Base-by-base conservation (phyloP, 73 alveolate species). In the Stentor coeruleus region DNA sequence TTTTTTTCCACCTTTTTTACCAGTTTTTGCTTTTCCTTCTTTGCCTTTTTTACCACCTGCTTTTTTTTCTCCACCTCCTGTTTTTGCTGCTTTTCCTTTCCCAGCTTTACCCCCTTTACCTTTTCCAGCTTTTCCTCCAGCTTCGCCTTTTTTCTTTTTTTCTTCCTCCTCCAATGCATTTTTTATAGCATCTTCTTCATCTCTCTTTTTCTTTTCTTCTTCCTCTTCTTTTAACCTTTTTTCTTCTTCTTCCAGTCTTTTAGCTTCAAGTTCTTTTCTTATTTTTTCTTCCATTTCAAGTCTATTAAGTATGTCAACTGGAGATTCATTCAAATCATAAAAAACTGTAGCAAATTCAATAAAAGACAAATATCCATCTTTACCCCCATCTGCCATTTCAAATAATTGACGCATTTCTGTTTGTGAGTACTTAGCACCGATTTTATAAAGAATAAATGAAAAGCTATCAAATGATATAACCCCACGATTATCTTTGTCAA, bases 11-110 rank as follows among this genome's bases (percentile, higher is more conserved):
- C n/a, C 1, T 66, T 31, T 66, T 40, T 66, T 66, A 28, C 79
- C n/a, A 31, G 40, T 66, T 66, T 31, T 20, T 11, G 79, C 79
- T 2, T 66, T 66, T 40, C 79, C 37, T 66, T 33, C 79, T 66
- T 66, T 31, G 1, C 37, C 79, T 20, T 49, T 49, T 20, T 66
- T 31, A 28, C 39, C 2, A 28, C 37, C 37, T 26, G 40, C 41
- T 66, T 66, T 31, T 2, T 20, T 20, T 20, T 66, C 79, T 66
- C 39, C 2, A 28, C 33, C 33, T 66, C 79, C 41, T 26, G n/a
- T 31, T 2, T 66, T 20, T 28, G 20, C 79, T 66, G n/a, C n/a
- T 66, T 66, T 66, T 66, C 79, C 41, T 26, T 20, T 31, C 2
- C 33, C 20, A 49, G 66, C 41, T 66, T 66, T 66, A 28, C 79